A percentile compares a stretch with the other conserved stretches of the same genome.
These are phyloP conservation scores for Avena sativa DNA, from an alignment of 176 grass and related monocot genomes.

Conservation along the genomic window DNA sequence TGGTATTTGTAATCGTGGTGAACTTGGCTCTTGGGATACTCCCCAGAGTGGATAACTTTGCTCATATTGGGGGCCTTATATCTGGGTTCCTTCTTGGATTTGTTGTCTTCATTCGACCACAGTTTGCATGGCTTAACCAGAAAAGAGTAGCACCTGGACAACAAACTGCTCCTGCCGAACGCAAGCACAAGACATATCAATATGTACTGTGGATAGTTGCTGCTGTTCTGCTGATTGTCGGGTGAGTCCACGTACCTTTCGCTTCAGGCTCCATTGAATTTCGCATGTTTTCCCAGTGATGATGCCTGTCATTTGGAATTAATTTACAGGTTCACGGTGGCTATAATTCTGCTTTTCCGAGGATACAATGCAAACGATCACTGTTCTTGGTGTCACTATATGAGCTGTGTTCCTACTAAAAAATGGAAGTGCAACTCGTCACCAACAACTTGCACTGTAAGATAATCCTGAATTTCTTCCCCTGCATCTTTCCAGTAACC, in stretches of 20 bases:
- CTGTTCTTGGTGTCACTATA: conserved; percentile 89
- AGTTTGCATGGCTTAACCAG: conserved; percentile 67
- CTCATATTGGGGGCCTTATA: conserved; percentile 87
- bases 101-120: conserved; percentile 76
- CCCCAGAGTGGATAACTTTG: conserved; percentile 88
- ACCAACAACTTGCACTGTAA: conserved; percentile 54
- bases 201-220: conserved; percentile 72
- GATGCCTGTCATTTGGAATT: conserved; percentile 31
- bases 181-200: conserved; percentile 78
- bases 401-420: conserved; percentile 74
- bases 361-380: conserved; percentile 78
- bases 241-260: conserved; percentile 37
- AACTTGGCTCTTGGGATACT: conserved; percentile 86
- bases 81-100: conserved; percentile 95
- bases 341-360: conserved; percentile 63
- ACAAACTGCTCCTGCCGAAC: conserved; percentile 28
- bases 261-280: background rate
- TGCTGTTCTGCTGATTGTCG: conserved; percentile 55
- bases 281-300: conserved; percentile 12
- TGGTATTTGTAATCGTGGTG: conserved; percentile 64
- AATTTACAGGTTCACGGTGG: conserved; percentile 64
- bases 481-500: background rate
- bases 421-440: conserved; percentile 65
- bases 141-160: conserved; percentile 42
- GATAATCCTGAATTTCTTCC: conserved; percentile 3